These are phyloP conservation scores for Hibiscus trionum DNA, from an alignment of 345 rosid species.

Conservation along the genomic window DNA sequence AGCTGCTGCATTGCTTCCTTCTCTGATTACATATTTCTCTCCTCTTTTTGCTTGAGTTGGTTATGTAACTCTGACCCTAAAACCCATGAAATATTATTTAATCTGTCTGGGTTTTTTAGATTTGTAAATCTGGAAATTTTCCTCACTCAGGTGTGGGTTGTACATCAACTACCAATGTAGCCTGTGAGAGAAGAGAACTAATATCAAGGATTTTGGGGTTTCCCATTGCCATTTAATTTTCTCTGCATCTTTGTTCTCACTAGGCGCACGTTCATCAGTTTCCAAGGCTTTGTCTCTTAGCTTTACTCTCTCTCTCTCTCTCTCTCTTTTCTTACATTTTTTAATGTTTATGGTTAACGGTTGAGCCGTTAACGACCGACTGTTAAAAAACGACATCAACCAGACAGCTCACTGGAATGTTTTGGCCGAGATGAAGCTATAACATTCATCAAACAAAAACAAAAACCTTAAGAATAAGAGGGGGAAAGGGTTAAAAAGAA, in stretches of 20 bases:
- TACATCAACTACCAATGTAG: constrained; percentile 11
- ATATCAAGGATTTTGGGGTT: not conserved
- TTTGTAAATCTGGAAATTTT: constrained; percentile 24
- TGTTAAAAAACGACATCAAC: not conserved
- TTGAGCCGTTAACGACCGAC: constrained; percentile 6
- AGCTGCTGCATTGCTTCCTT: not conserved
- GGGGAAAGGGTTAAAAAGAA: not conserved
- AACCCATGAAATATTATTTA: constrained; percentile 18
- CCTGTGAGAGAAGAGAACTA: constrained; percentile 30
- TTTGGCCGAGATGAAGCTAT: not conserved
- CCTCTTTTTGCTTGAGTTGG: not conserved
- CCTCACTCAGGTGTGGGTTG: constrained; percentile 23
- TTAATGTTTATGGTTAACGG: constrained; percentile 2
- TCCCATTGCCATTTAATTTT: not conserved
- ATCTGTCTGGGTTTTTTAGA: constrained; percentile 19
- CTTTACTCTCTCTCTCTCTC: not conserved
- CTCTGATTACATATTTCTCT: not conserved
- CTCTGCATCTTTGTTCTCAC: not conserved
- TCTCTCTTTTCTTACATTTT: not conserved
- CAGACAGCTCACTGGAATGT: constrained; percentile 5
- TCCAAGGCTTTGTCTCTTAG: constrained; percentile 6
- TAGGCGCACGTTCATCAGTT: not conserved
- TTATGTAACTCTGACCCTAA: constrained; percentile 17
- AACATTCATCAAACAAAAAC: not conserved
- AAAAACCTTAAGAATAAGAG: not conserved